These are phyloP conservation scores for Ceratocystis diversiconidia DNA, from an alignment of 2,329 filamentous ascomycete genomes.

Conservation along the genomic window DNA sequence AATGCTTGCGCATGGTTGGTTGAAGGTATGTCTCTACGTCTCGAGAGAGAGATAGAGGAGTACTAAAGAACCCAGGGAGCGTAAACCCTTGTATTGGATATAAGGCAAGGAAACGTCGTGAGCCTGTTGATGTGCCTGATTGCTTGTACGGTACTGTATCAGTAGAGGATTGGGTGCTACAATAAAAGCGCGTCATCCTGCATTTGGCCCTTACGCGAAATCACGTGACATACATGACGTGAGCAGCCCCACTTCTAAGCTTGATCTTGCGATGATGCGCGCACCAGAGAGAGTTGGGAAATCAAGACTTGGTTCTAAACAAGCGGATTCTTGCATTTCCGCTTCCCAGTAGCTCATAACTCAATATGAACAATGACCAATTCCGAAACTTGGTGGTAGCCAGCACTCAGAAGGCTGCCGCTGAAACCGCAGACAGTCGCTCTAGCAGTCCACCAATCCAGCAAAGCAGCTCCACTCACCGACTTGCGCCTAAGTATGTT, in stretches of 20 bases:
- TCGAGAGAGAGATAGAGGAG: too few species aligned
- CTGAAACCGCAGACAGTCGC: conserved; percentile 20
- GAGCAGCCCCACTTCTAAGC: conserved; percentile 5
- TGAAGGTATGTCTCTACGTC: too few species aligned
- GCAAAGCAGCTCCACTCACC: background rate
- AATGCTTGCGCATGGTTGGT: background rate
- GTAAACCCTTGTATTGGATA: too few species aligned
- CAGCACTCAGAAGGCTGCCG: conserved; percentile 30
- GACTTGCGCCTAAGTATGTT: conserved; percentile 34
- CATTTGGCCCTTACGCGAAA: conserved; percentile 6
- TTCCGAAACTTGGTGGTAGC: conserved; percentile 66
- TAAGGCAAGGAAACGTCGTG: too few species aligned
- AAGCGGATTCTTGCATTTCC: too few species aligned
- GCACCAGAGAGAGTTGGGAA: background rate
- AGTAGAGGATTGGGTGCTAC: background rate
- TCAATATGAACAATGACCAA: conserved; percentile 80
- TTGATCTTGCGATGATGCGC: background rate
- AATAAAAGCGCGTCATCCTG: background rate
- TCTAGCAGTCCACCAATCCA: background rate
- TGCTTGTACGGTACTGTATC: background rate
- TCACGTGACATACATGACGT: conserved; percentile 12
- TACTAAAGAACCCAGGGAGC: too few species aligned
- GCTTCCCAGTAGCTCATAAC: background rate
- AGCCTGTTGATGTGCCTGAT: too few species aligned
- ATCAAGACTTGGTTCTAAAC: too few species aligned